Evolutionary conservation across 768 basidiomycete genomes (phyloP).

Genomic region (Cantharellus cinnabarinus): DNA sequence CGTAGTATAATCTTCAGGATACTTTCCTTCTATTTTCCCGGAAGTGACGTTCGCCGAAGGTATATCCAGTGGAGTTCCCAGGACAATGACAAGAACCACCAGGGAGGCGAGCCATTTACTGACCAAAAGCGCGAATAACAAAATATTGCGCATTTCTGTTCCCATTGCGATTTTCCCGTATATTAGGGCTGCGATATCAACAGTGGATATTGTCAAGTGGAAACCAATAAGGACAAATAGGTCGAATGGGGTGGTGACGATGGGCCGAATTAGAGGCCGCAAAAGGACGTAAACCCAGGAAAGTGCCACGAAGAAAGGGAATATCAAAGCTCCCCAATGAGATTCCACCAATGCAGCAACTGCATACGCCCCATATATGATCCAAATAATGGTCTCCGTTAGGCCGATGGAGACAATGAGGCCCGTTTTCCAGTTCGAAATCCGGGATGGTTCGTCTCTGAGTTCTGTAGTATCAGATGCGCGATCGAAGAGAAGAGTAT

Average conservation of each 20-base stretch:
- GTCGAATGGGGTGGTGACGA: constrained; percentile 40
- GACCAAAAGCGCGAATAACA: constrained; percentile 13
- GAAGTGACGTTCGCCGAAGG: constrained; percentile 24
- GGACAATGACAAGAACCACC: constrained; percentile 25
- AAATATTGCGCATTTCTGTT: constrained; percentile 22
- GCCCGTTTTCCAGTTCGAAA: constrained; percentile 34
- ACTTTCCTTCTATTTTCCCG: constrained; percentile 29
- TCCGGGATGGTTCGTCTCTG: not conserved
- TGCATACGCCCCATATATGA: constrained; percentile 35
- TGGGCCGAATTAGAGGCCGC: constrained; percentile 32
- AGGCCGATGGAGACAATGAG: constrained; percentile 38
- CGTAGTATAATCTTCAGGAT: constrained; percentile 58
- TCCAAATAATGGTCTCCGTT: constrained; percentile 35
- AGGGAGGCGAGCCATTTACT: constrained; percentile 28
- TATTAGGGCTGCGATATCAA: constrained; percentile 33
- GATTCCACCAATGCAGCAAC: constrained; percentile 20
- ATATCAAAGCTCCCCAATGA: not conserved
- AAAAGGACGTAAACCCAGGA: constrained; percentile 49
- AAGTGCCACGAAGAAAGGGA: constrained; percentile 26
- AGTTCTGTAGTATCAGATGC: too few relatives aligned
- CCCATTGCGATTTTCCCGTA: constrained; percentile 31
- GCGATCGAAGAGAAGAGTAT: too few relatives aligned
- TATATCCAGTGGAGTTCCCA: constrained; percentile 46
- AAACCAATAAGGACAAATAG: constrained; percentile 36
- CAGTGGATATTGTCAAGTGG: constrained; percentile 25